These are phyloP conservation scores for Echeveria elegans DNA, from an alignment of 164 flowering plant species.

Conservation along the genomic window DNA sequence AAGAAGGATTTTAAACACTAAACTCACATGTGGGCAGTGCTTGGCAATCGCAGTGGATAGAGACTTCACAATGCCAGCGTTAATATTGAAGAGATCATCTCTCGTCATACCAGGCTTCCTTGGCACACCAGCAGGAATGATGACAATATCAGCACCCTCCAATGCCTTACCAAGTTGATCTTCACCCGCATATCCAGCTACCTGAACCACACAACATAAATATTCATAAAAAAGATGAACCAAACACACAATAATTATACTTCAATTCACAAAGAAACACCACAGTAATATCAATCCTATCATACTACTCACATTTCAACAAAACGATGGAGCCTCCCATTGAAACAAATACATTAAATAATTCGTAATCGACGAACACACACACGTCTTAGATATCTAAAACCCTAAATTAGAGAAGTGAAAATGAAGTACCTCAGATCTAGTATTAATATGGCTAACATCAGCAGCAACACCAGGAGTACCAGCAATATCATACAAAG, in stretches of 20 bases:
- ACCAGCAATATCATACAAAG: slow-evolving; percentile 59
- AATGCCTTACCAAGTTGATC: slow-evolving; percentile 4
- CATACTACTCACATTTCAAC: too few species aligned
- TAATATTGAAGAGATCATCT: slow-evolving; percentile 90
- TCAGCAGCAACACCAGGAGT: slow-evolving; percentile 68
- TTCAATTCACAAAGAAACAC: background rate
- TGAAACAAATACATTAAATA: too few species aligned
- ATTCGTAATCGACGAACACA: background rate
- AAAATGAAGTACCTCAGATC: slow-evolving; percentile 30
- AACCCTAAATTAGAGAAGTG: background rate
- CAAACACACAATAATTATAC: background rate
- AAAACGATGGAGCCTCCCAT: too few species aligned
- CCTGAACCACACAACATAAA: slow-evolving; percentile 28
- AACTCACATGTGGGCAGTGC: slow-evolving; percentile 75
- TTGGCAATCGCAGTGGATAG: slow-evolving; percentile 71
- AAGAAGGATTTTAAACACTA: background rate
- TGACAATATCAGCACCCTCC: slow-evolving; percentile 9
- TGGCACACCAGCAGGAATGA: slow-evolving; percentile 12
- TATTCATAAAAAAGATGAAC: too few species aligned
- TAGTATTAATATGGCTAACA: slow-evolving; percentile 56
- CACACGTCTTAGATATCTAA: too few species aligned
- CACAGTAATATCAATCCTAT: too few species aligned
- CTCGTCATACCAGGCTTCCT: slow-evolving; percentile 29
- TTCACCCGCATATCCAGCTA: slow-evolving; percentile 9
- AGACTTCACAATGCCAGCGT: slow-evolving; percentile 83